phyloP scores from a whole-genome alignment of 306 rosid species.

The Pterocarpus santalinus region DNA sequence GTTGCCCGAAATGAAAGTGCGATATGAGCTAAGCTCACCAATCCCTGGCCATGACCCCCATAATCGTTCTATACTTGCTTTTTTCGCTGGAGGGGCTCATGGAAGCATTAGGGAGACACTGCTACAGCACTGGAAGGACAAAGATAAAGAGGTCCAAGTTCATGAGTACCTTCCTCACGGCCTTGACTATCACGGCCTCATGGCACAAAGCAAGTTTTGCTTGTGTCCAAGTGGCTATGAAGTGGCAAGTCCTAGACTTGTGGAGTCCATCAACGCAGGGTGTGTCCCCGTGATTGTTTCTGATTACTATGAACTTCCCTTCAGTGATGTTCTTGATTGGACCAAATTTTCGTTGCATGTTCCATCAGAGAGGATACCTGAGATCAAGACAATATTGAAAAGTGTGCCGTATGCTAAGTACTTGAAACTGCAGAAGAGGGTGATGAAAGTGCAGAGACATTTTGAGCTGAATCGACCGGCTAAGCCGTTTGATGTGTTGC shows the following conservation, averaged over 20 bases:
- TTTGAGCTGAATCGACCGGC: conserved; percentile 68
- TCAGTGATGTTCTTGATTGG: conserved; percentile 81
- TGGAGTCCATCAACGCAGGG: conserved; percentile 63
- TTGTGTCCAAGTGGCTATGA: conserved; percentile 87
- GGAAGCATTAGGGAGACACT: conserved; percentile 60
- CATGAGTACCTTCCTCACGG: conserved; percentile 62
- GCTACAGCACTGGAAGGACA: conserved; percentile 66
- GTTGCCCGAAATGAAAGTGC: conserved; percentile 70
- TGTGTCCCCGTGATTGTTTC: conserved; percentile 82
- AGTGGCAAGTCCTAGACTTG: conserved; percentile 86
- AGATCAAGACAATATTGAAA: conserved; percentile 62
- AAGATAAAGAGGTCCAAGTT: conserved; percentile 66
- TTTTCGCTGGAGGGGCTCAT: conserved; percentile 82
- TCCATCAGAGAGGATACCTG: conserved; percentile 57
- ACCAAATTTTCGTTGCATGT: conserved; percentile 60
- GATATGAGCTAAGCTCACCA: conserved; percentile 44
- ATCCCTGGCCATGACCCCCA: background rate
- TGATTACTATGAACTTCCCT: conserved; percentile 62
- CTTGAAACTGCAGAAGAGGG: conserved; percentile 55
- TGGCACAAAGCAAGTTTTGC: conserved; percentile 70
- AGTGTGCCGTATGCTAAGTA: conserved; percentile 52
- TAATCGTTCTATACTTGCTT: conserved; percentile 63
- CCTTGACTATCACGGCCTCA: conserved; percentile 47
- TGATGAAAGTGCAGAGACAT: conserved; percentile 66
- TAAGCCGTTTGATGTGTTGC: conserved; percentile 63